Evolutionary conservation across 2,329 filamentous ascomycete genomes (phyloP).

Genomic region (Coniochaeta sp.): DNA sequence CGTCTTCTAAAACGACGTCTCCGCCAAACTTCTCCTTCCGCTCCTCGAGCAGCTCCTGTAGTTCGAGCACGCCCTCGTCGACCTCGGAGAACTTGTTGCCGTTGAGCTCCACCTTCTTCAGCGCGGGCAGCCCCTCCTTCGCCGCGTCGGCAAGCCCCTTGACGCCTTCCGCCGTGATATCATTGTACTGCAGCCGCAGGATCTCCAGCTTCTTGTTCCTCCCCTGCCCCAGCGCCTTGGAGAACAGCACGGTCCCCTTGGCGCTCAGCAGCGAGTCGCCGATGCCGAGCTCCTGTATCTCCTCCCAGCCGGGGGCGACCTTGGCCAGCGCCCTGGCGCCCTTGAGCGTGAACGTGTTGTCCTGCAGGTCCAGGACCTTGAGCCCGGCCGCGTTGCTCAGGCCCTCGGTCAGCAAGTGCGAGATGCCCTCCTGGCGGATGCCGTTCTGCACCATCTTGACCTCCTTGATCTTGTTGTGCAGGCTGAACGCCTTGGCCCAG

Average conservation of each 20-base stretch:
- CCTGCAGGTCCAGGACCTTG: constrained; percentile 80
- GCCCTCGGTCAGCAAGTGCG: constrained; percentile 70
- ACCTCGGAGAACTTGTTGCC: constrained; percentile 93
- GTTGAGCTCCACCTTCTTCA: constrained; percentile 87
- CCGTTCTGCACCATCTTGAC: constrained; percentile 99
- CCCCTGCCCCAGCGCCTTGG: constrained; percentile 64
- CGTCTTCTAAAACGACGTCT: constrained; percentile 63
- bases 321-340: constrained; percentile 73
- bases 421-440: constrained; percentile 89
- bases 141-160: constrained; percentile 64
- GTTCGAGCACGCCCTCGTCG: constrained; percentile 59
- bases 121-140: constrained; percentile 59
- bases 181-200: constrained; percentile 86
- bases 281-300: constrained; percentile 75
- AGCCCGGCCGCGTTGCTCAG: constrained; percentile 63
- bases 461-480: constrained; percentile 73
- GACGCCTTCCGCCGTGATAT: constrained; percentile 73
- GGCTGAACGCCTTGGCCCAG: constrained; percentile 81
- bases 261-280: constrained; percentile 80
- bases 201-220: constrained; percentile 74
- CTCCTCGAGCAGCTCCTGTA: constrained; percentile 66
- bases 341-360: constrained; percentile 87
- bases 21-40: constrained; percentile 70
- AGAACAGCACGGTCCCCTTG: constrained; percentile 69
- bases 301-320: constrained; percentile 66